Evolutionary conservation across 768 basidiomycete genomes (phyloP).

Genomic region (Phlebiopsis flavidoalba): DNA sequence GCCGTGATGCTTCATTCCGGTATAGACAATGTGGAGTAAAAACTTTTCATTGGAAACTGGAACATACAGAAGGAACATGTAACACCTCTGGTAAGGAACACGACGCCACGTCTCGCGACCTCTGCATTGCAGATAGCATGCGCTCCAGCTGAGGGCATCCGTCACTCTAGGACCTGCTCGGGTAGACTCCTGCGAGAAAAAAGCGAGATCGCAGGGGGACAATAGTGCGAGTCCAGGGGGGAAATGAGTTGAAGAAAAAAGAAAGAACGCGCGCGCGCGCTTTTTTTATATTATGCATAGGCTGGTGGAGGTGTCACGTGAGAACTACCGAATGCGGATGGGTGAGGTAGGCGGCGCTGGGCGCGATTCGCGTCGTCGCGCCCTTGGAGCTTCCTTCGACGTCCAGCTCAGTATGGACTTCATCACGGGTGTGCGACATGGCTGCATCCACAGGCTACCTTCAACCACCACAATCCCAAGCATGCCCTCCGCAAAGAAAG

Average conservation of each 20-base stretch:
- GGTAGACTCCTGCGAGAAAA: constrained; percentile 35
- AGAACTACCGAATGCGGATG: not conserved
- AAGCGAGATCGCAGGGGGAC: constrained; percentile 28
- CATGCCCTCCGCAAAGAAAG: not conserved
- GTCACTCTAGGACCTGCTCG: constrained; percentile 30
- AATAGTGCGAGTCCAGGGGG: constrained; percentile 36
- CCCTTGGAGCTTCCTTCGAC: not conserved
- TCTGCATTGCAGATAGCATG: constrained; percentile 19
- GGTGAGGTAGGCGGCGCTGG: no score
- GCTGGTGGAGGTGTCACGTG: not conserved
- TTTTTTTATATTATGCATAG: no score
- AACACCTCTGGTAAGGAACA: constrained; percentile 35
- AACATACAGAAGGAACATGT: constrained; percentile 15
- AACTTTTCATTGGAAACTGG: not conserved
- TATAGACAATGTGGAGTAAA: not conserved
- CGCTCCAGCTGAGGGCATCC: constrained; percentile 33
- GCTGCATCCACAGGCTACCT: not conserved
- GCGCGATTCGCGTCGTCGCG: not conserved
- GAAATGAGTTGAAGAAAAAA: constrained; percentile 28
- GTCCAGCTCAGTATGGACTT: not conserved
- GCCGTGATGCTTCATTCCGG: no score
- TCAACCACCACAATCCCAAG: not conserved
- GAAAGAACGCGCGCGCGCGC: not conserved
- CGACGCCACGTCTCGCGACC: constrained; percentile 23
- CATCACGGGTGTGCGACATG: not conserved